Base-by-base conservation (phyloP, 345 rosid genomes). In the Lumnitzera racemosa region DNA sequence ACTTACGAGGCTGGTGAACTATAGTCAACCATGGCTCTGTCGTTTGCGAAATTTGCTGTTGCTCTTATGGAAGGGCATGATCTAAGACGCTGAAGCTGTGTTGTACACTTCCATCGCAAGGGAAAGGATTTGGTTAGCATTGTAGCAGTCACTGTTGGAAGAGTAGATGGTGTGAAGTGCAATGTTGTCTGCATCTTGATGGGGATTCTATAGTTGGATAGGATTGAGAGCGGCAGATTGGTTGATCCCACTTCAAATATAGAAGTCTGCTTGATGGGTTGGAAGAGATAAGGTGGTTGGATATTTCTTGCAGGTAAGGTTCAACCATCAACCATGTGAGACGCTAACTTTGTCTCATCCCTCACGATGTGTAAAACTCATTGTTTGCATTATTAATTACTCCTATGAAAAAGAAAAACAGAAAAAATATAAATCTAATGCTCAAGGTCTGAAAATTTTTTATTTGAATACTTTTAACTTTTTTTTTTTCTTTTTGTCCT, bases 11-110 rank as follows among this genome's bases (percentile, higher is more conserved):
- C 29, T 17, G 15, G 23, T 70, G 88, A 76, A 71, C 70, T 82
- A 69, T 82, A 85, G 66, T 80, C 84, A 50, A 70, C 80, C 11
- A 70, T 58, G 11, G 80, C 67, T 47, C 60, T n/a, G 41, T 80
- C 87, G 8, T 41, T 1, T 25, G 63, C 8, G 8, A 13, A 68
- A 13, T 36, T 36, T 36, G 77, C 61, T 15, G 65, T 58, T 43
- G 70, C 78, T 61, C 60, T 76, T 56, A 76, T 52, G 3, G 61
- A 49, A 15, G 68, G 54, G 53, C 62, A 15, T 25, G 16, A 29
- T 1, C 53, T 56, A 54, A 71, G 11, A 49, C 61, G 52, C 57
- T 62, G 70, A 46, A 63, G 25, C 61, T 59, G 71, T 2, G 68
- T 67, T 27, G 16, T 12, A 51, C 67, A 47, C 46, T 52, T 75